These are phyloP conservation scores for Penstemon barbatus DNA, from an alignment of 257 asterid species.

Conservation along the genomic window DNA sequence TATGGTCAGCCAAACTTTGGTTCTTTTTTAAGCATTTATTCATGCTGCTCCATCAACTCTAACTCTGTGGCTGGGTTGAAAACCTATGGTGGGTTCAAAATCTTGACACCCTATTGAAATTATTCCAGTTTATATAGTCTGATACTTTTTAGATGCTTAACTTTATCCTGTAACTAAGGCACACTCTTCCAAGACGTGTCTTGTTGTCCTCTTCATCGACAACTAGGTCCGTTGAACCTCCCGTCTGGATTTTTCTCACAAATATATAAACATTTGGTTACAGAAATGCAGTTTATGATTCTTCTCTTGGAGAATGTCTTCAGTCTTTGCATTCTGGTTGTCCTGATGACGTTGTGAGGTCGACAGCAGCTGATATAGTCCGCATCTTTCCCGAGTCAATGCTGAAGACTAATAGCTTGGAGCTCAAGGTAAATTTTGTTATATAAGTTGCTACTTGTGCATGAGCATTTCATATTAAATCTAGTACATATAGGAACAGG, in stretches of 20 bases:
- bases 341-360: conserved; percentile 71
- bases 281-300: conserved; percentile 76
- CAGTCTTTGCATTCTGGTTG: conserved; percentile 68
- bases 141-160: conserved; percentile 7
- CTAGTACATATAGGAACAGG: conserved; percentile 6
- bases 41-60: background rate
- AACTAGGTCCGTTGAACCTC: conserved; percentile 24
- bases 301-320: conserved; percentile 80
- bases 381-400: conserved; percentile 59
- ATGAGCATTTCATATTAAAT: conserved; percentile 11
- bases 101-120: background rate
- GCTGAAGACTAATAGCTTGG: conserved; percentile 72
- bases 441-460: background rate
- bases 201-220: conserved; percentile 18
- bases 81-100: background rate
- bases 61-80: conserved; percentile 10
- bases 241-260: conserved; percentile 30
- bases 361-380: conserved; percentile 69
- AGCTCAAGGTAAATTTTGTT: conserved; percentile 63
- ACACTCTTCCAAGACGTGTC: conserved; percentile 17
- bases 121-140: background rate
- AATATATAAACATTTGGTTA: conserved; percentile 29
- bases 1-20: conserved; percentile 7
- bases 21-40: background rate
- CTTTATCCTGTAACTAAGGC: conserved; percentile 20